Base-by-base conservation (phyloP, 2,329 filamentous ascomycete genomes). In the Curvularia verruculosa region DNA sequence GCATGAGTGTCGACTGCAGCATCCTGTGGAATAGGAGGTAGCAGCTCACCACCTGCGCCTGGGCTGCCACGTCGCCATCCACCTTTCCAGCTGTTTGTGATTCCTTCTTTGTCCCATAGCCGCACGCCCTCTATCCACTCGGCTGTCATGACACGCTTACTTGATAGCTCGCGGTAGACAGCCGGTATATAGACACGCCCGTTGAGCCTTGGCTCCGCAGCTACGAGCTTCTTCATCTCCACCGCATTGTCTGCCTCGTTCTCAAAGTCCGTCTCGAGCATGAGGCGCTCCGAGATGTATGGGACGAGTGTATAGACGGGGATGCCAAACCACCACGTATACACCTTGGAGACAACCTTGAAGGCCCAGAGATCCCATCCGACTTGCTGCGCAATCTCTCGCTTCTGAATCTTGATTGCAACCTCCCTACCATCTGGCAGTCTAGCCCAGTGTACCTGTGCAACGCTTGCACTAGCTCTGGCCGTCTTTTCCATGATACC, bases 91-190 rank as follows among this genome's bases (percentile, higher is more conserved):
- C 85, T 82, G 2, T 84, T 83, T 0, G 87, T 89, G 71, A 97
- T 88, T 51, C 89, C 84, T 55, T 91, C 87, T 75, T 96, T 96
- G 69, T 98, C 94, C 92, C 93, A 96, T 2, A 99, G 82, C 1
- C 93, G 85, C 2, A 96, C 87, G 6, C 95, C 95, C 77, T 99
- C 95, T 57, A 99, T 96, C 95, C 95, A 99, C 75, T 99, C 95
- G 0, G 94, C 92, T 0, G 93, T 96, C 81, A 99, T 89, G 47
- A 99, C 87, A 36, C 95, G 85, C 71, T 83, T 89, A 15, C 90
- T 92, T 50, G 87, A 92, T 26, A 97, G 84, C 59, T 96, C 92
- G 3, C 87, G 82, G 74, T 96, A 94, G 9, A 96, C 87, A 37
- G 87, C 84, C 0, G 95, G 95, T 7, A 99, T 88, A 74, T 98